Evolutionary conservation across 345 rosid genomes (phyloP), one percentile per base, ranked within the genome.

Genomic region (Theobroma cacao): DNA sequence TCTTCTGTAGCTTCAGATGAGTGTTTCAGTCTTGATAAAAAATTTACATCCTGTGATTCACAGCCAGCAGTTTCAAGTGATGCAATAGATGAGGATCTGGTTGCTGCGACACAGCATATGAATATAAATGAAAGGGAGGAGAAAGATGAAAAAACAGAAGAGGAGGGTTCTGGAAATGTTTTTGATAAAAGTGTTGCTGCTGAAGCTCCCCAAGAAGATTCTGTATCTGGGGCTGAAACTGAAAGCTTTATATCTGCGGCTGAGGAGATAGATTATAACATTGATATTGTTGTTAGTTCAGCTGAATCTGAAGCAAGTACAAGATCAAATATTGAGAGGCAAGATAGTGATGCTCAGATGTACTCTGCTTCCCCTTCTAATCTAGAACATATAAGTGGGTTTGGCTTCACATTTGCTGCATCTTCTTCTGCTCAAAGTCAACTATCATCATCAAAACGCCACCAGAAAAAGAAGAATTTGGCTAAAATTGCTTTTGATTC

Each of bases 171-270:
- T 78, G 84, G 71, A 58, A 9, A 78, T 64, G 66, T 68, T 74
- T 78, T 71, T 78, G 85, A 84, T 60, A 80, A 82, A 69, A 76
- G 63, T 74, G 78, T 38, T 81, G 79, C 82, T 75, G 62, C 71
- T 76, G 92, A 88, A 79, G 87, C 74, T 68, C 76, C 84, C 63
- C 82, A 59, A 40, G 92, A 87, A 31, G 92, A 85, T 31, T 85
- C 87, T 71, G 34, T 86, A 69, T 90, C 97, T 26, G 94, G 88
- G 76, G 87, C 89, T 79, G 98, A 94, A 79, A 89, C 98, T 48
- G 98, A 94, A 86, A 94, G 99, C 89, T 93, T 90, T 82, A 90
- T 87, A 83, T 86, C 98, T 47, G 98, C 93, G 75, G 84, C 87
- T 36, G 98, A 96, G 84, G 98, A 91, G 84, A 89, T 91, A 80